These are phyloP conservation scores for Chlamydomonas eustigma DNA, from an alignment of 139 green algal species.

Conservation along the genomic window DNA sequence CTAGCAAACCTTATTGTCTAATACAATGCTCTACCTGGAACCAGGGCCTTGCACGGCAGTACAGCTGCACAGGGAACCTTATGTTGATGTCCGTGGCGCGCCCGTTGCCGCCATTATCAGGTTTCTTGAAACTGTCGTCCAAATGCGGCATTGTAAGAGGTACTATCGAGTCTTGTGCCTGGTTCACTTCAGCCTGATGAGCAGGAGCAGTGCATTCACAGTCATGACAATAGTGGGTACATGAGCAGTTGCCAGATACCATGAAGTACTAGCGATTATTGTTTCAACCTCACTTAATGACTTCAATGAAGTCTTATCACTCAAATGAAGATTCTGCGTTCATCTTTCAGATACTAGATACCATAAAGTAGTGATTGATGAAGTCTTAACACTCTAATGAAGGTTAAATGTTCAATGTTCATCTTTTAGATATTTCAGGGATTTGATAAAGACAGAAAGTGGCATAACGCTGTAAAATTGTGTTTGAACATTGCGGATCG, in stretches of 20 bases:
- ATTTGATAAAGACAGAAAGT: no score
- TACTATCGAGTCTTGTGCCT: conserved; percentile 33
- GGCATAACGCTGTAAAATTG: no score
- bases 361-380: no score
- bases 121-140: conserved; percentile 11
- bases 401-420: no score
- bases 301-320: neutral
- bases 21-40: no score
- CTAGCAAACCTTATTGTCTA: no score
- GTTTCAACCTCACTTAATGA: neutral
- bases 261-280: neutral
- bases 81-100: conserved; percentile 5
- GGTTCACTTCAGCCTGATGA: conserved; percentile 26
- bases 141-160: conserved; percentile 23
- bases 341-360: no score
- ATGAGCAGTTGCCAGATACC: neutral
- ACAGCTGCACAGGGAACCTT: conserved; percentile 36
- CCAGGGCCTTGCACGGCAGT: conserved; percentile 42
- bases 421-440: no score
- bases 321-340: no score
- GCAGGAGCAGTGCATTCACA: conserved; percentile 8
- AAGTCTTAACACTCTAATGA: no score
- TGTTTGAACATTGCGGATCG: no score
- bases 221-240: neutral
- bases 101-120: conserved; percentile 19